A percentile compares a stretch with the other conserved stretches of the same genome.
Conservation (phyloP, 1,284 basidiomycete species). For the Leccinum subspadiceum region DNA sequence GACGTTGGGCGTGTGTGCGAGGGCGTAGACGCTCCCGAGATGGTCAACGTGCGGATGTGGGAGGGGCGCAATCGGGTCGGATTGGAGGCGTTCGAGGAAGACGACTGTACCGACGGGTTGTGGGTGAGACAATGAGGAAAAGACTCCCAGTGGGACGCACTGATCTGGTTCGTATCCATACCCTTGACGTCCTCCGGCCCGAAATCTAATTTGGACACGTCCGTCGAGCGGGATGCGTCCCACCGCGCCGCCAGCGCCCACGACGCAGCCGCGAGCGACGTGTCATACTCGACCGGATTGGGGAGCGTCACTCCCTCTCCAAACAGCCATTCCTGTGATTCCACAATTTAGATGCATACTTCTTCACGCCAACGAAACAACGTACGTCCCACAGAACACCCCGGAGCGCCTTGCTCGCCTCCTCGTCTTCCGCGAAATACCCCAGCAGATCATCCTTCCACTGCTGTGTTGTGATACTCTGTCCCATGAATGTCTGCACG, state of each 20-base stretch:
- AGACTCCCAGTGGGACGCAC: background rate
- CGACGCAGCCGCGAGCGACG: constrained; percentile 70
- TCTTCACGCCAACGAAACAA: constrained; percentile 3
- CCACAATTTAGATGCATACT: too few relatives aligned
- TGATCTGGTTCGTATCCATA: constrained; percentile 41
- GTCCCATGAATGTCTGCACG: constrained; percentile 75
- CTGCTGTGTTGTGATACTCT: constrained; percentile 84
- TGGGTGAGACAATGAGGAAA: background rate
- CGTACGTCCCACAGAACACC: constrained; percentile 78
- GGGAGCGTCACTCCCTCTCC: constrained; percentile 82
- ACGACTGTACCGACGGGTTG: constrained; percentile 47
- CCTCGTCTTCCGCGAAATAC: constrained; percentile 68
- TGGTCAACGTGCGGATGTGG: constrained; percentile 54
- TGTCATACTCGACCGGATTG: constrained; percentile 82
- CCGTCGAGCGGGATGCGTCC: constrained; percentile 59
- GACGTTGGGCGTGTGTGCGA: constrained; percentile 58
- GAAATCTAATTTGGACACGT: constrained; percentile 51
- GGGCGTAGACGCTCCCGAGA: constrained; percentile 55
- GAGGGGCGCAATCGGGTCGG: constrained; percentile 43
- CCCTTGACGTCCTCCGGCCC: constrained; percentile 49
- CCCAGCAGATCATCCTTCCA: constrained; percentile 85
- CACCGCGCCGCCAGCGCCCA: constrained; percentile 76
- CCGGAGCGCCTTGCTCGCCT: constrained; percentile 65
- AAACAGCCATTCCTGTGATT: constrained; percentile 72
- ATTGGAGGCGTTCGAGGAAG: constrained; percentile 71